These are phyloP conservation scores for Kuraishia ogatae DNA, from an alignment of 805 yeast genomes.

Conservation along the genomic window DNA sequence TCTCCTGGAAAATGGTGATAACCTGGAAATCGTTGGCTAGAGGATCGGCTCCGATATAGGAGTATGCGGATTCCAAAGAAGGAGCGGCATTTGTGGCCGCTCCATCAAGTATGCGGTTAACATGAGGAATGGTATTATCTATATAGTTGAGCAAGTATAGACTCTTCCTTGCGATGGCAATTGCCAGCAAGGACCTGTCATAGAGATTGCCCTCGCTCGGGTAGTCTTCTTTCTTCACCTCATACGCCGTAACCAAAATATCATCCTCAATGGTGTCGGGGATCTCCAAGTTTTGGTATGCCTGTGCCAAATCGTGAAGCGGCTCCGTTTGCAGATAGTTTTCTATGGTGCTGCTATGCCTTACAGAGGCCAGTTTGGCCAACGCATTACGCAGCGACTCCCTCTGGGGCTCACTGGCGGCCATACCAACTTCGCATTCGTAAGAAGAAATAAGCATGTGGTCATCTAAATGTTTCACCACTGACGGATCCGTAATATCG, in stretches of 20 bases:
- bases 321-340: constrained; percentile 39
- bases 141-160: constrained; percentile 47
- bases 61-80: constrained; percentile 32
- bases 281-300: constrained; percentile 43
- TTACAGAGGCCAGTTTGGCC: constrained; percentile 26
- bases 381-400: constrained; percentile 30
- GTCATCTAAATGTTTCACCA: constrained; percentile 13
- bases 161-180: constrained; percentile 53
- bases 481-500: constrained; percentile 14
- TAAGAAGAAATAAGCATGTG: constrained; percentile 19
- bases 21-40: constrained; percentile 50
- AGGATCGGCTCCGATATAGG: constrained; percentile 37
- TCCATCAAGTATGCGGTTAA: constrained; percentile 1
- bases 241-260: constrained; percentile 66
- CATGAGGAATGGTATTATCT: constrained; percentile 30
- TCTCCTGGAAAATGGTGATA: constrained; percentile 42
- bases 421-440: constrained; percentile 11
- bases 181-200: constrained; percentile 51
- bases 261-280: constrained; percentile 54
- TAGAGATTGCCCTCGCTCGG: constrained; percentile 30
- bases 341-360: constrained; percentile 26
- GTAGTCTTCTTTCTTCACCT: constrained; percentile 49
- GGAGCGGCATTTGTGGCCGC: neutral
- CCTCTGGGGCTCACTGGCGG: constrained; percentile 12
- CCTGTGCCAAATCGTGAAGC: constrained; percentile 32